A percentile compares a stretch with the other conserved stretches of the same genome.
phyloP scores from a whole-genome alignment of 2,329 filamentous ascomycete species.

The Fusarium udum region DNA sequence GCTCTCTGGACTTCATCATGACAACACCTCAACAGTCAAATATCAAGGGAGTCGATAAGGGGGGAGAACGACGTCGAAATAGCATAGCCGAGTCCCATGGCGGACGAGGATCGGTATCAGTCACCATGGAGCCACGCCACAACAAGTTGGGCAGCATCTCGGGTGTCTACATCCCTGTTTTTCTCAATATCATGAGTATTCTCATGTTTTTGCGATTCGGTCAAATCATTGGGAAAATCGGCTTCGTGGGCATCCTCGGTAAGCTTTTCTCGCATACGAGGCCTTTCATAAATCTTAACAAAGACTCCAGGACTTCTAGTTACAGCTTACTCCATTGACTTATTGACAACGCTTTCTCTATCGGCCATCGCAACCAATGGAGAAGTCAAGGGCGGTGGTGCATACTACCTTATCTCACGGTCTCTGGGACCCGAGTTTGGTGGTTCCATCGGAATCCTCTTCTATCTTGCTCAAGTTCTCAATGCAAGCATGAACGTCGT shows the following conservation, averaged over 20 bases:
- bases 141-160: constrained; percentile 80
- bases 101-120: constrained; percentile 25
- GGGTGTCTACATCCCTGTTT: constrained; percentile 88
- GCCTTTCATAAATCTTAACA: neutral
- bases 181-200: constrained; percentile 87
- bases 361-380: constrained; percentile 92
- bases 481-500: constrained; percentile 90
- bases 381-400: constrained; percentile 85
- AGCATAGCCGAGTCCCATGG: constrained; percentile 15
- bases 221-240: constrained; percentile 82
- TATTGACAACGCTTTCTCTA: constrained; percentile 86
- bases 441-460: constrained; percentile 86
- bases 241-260: constrained; percentile 83
- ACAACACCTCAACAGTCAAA: constrained; percentile 34
- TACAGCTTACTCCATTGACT: constrained; percentile 80
- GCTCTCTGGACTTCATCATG: constrained; percentile 22
- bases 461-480: constrained; percentile 89
- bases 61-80: constrained; percentile 7
- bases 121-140: constrained; percentile 50
- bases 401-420: constrained; percentile 88
- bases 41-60: constrained; percentile 22
- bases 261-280: constrained; percentile 41
- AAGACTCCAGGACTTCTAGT: constrained; percentile 69
- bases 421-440: constrained; percentile 89
- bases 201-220: constrained; percentile 93